A percentile compares a stretch with the other conserved stretches of the same genome.
phyloP scores from a whole-genome alignment of 306 rosid species.

The Vigna angularis region DNA sequence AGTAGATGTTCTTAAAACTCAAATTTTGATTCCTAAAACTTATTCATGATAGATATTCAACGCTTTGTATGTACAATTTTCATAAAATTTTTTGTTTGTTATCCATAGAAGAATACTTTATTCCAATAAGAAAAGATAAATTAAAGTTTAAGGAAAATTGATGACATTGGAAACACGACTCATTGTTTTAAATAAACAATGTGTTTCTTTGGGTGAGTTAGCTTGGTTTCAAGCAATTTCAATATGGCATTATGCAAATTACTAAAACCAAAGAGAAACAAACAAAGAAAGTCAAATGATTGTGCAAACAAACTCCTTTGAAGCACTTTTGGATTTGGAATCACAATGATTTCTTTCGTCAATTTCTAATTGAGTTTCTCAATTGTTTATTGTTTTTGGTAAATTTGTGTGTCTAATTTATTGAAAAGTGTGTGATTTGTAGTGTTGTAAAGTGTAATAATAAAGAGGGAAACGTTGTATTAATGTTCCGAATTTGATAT shows the following conservation, averaged over 20 bases:
- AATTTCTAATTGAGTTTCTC: background rate
- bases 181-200: background rate
- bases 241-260: background rate
- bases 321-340: constrained; percentile 34
- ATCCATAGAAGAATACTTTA: background rate
- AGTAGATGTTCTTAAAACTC: background rate
- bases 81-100: too few relatives aligned
- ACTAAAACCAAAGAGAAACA: background rate
- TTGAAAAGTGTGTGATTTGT: background rate
- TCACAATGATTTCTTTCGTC: constrained; percentile 25
- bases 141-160: constrained; percentile 5
- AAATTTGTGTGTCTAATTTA: background rate
- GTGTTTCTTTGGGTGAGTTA: background rate
- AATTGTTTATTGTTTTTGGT: background rate
- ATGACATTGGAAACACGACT: background rate
- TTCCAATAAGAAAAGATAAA: background rate
- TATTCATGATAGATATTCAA: too few relatives aligned
- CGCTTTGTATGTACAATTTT: too few relatives aligned
- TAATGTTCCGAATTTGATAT: background rate
- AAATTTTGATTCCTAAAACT: background rate
- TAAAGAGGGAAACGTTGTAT: constrained; percentile 46
- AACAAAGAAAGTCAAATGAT: constrained; percentile 51
- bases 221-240: background rate
- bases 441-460: constrained; percentile 38
- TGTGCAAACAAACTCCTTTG: constrained; percentile 35